Evolutionary conservation across 2,329 filamentous ascomycete species (phyloP).

Genomic region (Ceratocystis destructans): DNA sequence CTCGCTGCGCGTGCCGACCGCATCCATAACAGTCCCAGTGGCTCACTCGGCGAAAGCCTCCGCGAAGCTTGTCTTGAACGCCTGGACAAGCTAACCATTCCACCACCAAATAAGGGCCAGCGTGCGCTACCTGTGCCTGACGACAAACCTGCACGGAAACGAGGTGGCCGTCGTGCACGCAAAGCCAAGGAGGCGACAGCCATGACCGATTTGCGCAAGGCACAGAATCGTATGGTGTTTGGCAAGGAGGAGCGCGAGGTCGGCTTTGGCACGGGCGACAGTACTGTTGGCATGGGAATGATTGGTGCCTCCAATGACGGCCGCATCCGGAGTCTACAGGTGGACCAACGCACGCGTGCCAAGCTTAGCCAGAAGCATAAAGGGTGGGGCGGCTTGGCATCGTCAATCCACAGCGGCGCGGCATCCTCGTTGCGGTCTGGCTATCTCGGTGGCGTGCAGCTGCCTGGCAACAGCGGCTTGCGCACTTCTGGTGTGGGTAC

Average conservation of each 20-base stretch:
- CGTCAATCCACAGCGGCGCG: constrained; percentile 68
- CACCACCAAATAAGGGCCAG: constrained; percentile 74
- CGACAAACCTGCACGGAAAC: constrained; percentile 86
- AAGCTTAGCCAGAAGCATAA: constrained; percentile 92
- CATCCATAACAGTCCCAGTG: constrained; percentile 67
- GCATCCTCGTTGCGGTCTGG: constrained; percentile 47
- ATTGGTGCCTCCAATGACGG: constrained; percentile 80
- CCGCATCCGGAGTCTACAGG: constrained; percentile 73
- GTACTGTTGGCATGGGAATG: constrained; percentile 84
- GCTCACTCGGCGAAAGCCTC: constrained; percentile 68
- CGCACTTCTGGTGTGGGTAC: constrained; percentile 70
- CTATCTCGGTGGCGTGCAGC: constrained; percentile 13
- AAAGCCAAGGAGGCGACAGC: constrained; percentile 95
- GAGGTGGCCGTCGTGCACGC: constrained; percentile 74
- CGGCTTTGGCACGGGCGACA: constrained; percentile 75
- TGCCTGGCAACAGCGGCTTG: constrained; percentile 50
- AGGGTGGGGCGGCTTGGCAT: constrained; percentile 79
- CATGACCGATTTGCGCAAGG: constrained; percentile 92
- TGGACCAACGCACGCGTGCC: constrained; percentile 84
- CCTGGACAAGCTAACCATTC: constrained; percentile 83
- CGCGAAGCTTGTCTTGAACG: constrained; percentile 71
- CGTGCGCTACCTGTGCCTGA: constrained; percentile 83
- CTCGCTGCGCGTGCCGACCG: constrained; percentile 86
- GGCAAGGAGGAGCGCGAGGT: constrained; percentile 91
- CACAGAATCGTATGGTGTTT: constrained; percentile 91